Base-by-base conservation (phyloP, 1,284 basidiomycete genomes). In the Marasmius sp. region DNA sequence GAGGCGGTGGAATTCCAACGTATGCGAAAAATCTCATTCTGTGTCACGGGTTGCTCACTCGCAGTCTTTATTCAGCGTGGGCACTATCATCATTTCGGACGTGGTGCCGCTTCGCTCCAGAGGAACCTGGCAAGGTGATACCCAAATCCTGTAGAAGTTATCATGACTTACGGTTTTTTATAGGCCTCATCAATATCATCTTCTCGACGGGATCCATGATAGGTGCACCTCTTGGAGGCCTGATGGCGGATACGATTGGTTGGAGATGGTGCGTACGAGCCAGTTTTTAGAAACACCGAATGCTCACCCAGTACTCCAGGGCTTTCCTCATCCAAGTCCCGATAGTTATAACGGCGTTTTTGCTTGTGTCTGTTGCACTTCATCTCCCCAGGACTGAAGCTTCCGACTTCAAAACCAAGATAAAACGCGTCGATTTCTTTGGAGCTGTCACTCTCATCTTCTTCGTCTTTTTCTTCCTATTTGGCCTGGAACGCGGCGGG, bases 1-100 rank as follows among this genome's bases (percentile, higher is more conserved):
- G 86, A 1, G 86, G 85, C 4, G 86, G 84, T 7, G 87, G 86
- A 1, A 86, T 87, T 79, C 75, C 81, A 63, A 86, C 86, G 86
- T 86, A 66, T 66, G 27, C 5, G 5, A 27, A 14, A 14, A 33
- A 36, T 59, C 48, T 39, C 52, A 12, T n/a, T 51, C 43, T 12
- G 22, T 4, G 55, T 22, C 16, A 43, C 10, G 37, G 85, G 87
- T 41, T 22, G 6, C 45, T 27, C 52, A 34, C 20, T 8, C 37
- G 37, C 53, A 39, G 45, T 45, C 49, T 54, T 18, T 85, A 86
- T 60, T n/a, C 64, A 88, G 85, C 3, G 75, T 88, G 9, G 83
- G 82, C 9, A 84, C 83, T 54, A 87, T 88, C 51, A 80, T 87
- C 20, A 78, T 87, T 74, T 87, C 85, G 1, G 86, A 88, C 64